Percentiles rank a stretch among this genome's conserved stretches.
These are phyloP conservation scores for Phytophthora hibernalis DNA, from an alignment of 352 stramenopile genomes.

Conservation along the genomic window DNA sequence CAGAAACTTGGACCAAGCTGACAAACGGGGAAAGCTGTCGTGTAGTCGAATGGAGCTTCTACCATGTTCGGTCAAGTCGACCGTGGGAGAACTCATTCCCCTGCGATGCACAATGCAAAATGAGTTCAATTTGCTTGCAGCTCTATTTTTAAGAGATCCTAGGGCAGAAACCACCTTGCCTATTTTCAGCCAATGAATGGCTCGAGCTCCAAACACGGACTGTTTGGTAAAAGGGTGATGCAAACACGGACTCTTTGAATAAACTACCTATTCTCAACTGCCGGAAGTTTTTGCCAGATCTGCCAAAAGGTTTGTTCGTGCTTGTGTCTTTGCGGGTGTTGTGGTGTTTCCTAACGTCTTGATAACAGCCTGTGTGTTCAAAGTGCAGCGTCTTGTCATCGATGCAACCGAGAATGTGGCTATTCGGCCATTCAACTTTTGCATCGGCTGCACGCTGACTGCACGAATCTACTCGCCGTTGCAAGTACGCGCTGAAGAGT, in stretches of 20 bases:
- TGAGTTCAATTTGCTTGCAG: background rate
- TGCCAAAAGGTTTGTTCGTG: constrained; percentile 31
- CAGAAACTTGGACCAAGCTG: background rate
- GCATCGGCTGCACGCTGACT: constrained; percentile 46
- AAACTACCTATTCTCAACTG: constrained; percentile 40
- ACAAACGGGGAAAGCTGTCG: background rate
- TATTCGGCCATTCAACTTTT: constrained; percentile 49
- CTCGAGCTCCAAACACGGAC: too few relatives aligned
- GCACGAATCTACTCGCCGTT: constrained; percentile 40
- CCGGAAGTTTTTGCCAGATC: constrained; percentile 34
- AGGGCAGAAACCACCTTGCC: too few relatives aligned
- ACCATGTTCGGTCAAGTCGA: background rate
- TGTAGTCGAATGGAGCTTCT: background rate
- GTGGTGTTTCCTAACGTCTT: background rate
- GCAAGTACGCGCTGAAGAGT: constrained; percentile 43
- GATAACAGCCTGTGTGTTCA: constrained; percentile 28
- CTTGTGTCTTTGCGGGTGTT: background rate
- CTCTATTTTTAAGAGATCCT: background rate
- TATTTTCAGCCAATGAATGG: too few relatives aligned
- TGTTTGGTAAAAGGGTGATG: too few relatives aligned
- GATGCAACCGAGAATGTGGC: constrained; percentile 36
- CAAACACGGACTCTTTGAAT: too few relatives aligned
- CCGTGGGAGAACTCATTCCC: background rate
- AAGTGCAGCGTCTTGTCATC: constrained; percentile 44
- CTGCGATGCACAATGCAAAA: background rate